Base-by-base conservation (phyloP, 352 stramenopile genomes). In the Globisporangium apiculatum region DNA sequence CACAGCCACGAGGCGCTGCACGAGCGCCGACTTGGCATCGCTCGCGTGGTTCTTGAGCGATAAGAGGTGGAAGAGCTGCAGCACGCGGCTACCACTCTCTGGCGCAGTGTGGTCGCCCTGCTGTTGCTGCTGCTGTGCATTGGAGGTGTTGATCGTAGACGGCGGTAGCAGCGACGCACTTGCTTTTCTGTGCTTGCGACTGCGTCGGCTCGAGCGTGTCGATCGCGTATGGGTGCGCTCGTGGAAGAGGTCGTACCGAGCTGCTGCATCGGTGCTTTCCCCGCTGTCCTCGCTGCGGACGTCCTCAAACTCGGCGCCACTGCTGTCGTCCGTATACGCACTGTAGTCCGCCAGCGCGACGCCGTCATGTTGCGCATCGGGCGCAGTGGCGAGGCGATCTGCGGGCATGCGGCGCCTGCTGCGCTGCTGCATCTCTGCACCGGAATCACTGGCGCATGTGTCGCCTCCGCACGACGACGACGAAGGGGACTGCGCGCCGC, bases 31-130 rank as follows among this genome's bases (percentile, higher is more conserved):
- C 46, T 71, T 69, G 15, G 77, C 76, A 47, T 83, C 70, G 45
- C 59, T 53, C 9, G 65, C 70, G 36, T 80, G 71, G 73, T 80
- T 84, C 66, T 83, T 79, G 55, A 87, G 68, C 67, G 76, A 77
- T 59, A 89, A 62, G 47, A 89, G 61, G 61, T 79, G 64, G 60
- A 89, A 80, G 35, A 84, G 65, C 48, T 85, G 72, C 37, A 77
- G 67, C 59, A 87, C 73, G 45, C 73, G 65, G 0, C 72, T 69
- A 17, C 67, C 60, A 15, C 51, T 64, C 47, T 61, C 60, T 2
- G 52, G 42, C 10, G 53, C 18, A 36, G 60, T 48, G 5, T 8
- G 15, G 9, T 1, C 40, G 17, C 7, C 5, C 10, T 8, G 17
- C 38, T 49, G 14, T n/a, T 61, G 48, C 37, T 62, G 36, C 18